These are phyloP conservation scores for Suhomyces vadensis DNA, from an alignment of 805 yeast species.

Conservation along the genomic window DNA sequence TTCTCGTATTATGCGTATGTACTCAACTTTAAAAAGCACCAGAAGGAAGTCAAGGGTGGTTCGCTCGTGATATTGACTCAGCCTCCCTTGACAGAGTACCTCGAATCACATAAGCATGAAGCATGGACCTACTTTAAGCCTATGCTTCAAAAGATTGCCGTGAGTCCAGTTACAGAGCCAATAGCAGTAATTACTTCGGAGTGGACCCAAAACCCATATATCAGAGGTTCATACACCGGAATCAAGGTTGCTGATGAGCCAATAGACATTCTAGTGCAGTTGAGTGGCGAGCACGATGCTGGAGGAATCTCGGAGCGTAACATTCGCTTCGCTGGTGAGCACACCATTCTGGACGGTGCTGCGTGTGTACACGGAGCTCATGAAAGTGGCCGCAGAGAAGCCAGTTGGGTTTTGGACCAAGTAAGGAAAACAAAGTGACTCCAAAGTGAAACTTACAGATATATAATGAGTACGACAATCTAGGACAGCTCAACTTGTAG, in stretches of 20 bases:
- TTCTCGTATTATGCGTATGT: slow-evolving; percentile 63
- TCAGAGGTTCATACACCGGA: slow-evolving; percentile 82
- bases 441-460: too few relatives aligned
- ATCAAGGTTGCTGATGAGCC: slow-evolving; percentile 71
- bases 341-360: slow-evolving; percentile 79
- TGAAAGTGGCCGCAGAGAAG: slow-evolving; percentile 67
- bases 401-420: slow-evolving; percentile 32
- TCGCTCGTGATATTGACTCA: slow-evolving; percentile 68
- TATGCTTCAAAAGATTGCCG: slow-evolving; percentile 35
- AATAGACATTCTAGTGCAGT: slow-evolving; percentile 57
- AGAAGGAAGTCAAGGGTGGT: slow-evolving; percentile 38
- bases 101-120: slow-evolving; percentile 49
- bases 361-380: slow-evolving; percentile 95
- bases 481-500: too few relatives aligned
- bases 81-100: slow-evolving; percentile 65
- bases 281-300: slow-evolving; percentile 44
- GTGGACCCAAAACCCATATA: slow-evolving; percentile 81
- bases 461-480: too few relatives aligned
- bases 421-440: background rate
- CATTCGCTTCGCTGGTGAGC: slow-evolving; percentile 89
- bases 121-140: slow-evolving; percentile 66
- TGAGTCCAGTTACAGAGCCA: slow-evolving; percentile 21
- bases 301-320: slow-evolving; percentile 49
- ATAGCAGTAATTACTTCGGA: slow-evolving; percentile 49
- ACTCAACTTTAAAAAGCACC: slow-evolving; percentile 57